Conservation (phyloP, 2,329 filamentous ascomycete species). For the Epicoccum sorghinum region DNA sequence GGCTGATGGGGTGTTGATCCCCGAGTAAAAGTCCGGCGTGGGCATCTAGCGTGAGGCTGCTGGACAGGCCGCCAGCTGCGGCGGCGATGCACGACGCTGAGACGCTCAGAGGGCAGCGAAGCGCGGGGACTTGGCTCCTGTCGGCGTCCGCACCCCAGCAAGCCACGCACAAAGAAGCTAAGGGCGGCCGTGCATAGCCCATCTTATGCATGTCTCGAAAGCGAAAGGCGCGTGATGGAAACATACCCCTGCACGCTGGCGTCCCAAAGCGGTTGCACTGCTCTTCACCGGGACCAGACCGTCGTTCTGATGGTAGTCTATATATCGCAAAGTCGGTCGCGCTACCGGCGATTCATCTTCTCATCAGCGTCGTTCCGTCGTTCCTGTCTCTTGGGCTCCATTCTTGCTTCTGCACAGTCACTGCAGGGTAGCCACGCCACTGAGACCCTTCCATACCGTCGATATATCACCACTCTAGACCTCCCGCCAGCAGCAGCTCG, state of each 20-base stretch:
- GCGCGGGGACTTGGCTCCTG: constrained; percentile 5
- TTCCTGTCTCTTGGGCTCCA: constrained; percentile 8
- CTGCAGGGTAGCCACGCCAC: constrained; percentile 7
- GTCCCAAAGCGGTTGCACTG: constrained; percentile 15
- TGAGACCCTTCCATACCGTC: constrained; percentile 12
- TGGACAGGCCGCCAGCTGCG: constrained; percentile 16
- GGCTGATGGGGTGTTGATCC: constrained; percentile 7
- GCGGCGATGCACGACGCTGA: constrained; percentile 7
- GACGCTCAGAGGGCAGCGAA: constrained; percentile 11
- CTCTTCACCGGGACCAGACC: constrained; percentile 12
- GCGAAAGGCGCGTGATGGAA: constrained; percentile 21
- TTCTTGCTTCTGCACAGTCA: neutral
- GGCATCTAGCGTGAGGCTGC: constrained; percentile 19
- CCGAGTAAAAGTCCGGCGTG: constrained; percentile 1
- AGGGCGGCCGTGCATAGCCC: constrained; percentile 15
- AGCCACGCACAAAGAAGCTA: constrained; percentile 12
- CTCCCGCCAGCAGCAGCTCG: neutral
- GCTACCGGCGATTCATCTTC: constrained; percentile 1
- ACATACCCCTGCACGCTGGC: constrained; percentile 15
- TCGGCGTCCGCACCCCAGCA: constrained; percentile 2
- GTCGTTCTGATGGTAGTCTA: constrained; percentile 11
- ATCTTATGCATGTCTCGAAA: constrained; percentile 16
- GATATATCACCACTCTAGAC: constrained; percentile 11
- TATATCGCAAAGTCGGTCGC: constrained; percentile 18
- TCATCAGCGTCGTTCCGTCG: neutral